phyloP scores from a whole-genome alignment of 371 early-diverging fungal genomes.

The Blakeslea trispora region DNA sequence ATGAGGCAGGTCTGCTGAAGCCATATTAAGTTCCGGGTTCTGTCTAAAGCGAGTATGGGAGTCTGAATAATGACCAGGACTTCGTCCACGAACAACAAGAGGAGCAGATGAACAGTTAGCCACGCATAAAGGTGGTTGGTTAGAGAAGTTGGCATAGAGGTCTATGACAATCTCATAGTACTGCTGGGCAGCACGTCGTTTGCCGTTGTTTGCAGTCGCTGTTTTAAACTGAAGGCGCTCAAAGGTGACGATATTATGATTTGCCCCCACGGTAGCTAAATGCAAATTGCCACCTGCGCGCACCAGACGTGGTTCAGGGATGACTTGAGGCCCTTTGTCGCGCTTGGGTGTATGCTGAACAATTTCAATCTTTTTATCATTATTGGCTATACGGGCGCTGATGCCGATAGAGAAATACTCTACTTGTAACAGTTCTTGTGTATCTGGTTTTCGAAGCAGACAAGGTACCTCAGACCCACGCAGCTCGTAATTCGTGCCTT shows the following conservation, averaged over 20 bases:
- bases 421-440: constrained; percentile 21
- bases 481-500: constrained; percentile 37
- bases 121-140: constrained; percentile 47
- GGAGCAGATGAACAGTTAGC: constrained; percentile 69
- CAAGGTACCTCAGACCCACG: constrained; percentile 49
- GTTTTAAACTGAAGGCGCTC: constrained; percentile 93
- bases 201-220: constrained; percentile 89
- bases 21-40: constrained; percentile 20
- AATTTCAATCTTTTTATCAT: constrained; percentile 68
- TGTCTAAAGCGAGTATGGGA: constrained; percentile 38
- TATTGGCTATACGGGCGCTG: constrained; percentile 52
- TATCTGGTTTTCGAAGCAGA: constrained; percentile 36
- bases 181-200: constrained; percentile 82
- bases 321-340: constrained; percentile 83
- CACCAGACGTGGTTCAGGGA: constrained; percentile 62
- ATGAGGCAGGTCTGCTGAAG: too few relatives aligned
- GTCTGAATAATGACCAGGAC: constrained; percentile 85
- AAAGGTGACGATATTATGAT: constrained; percentile 63
- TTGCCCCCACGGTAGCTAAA: constrained; percentile 31
- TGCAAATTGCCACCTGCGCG: constrained; percentile 55
- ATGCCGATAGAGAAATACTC: constrained; percentile 65
- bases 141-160: constrained; percentile 58
- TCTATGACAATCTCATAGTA: constrained; percentile 72
- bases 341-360: constrained; percentile 90
- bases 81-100: constrained; percentile 85